Percentiles rank a stretch among this genome's conserved stretches.
phyloP scores from a whole-genome alignment of 805 yeast species.

The Candida sakaeoensis region DNA sequence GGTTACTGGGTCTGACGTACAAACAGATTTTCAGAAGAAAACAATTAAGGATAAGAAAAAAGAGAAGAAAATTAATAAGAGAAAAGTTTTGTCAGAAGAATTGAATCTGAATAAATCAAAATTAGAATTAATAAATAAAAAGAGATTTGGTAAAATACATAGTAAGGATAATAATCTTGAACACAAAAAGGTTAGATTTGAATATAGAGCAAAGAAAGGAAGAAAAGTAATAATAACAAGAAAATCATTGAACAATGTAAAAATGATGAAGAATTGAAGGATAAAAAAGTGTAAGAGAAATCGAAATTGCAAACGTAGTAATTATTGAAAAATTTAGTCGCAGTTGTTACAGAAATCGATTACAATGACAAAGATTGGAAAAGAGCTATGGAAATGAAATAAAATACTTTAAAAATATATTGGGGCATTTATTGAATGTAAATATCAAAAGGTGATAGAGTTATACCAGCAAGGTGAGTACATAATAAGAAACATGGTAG shows the following conservation, averaged over 20 bases:
- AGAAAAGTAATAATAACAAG: background rate
- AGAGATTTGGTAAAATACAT: background rate
- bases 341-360: background rate
- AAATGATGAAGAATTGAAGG: background rate
- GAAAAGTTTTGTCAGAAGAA: background rate
- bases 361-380: background rate
- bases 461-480: too few species aligned
- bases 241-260: background rate
- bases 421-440: background rate
- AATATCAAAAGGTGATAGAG: too few species aligned
- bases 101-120: background rate
- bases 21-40: too few species aligned
- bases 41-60: too few species aligned
- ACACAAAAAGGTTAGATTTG: background rate
- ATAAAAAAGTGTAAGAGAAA: background rate
- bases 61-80: background rate
- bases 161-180: background rate
- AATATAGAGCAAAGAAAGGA: background rate
- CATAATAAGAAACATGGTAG: too few species aligned
- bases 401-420: too few species aligned
- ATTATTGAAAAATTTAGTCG: background rate
- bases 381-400: background rate
- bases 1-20: too few species aligned
- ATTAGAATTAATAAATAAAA: background rate
- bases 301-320: background rate